Percentiles rank a stretch among this genome's conserved stretches.
These are phyloP conservation scores for Didymella pomorum DNA, from an alignment of 2,329 filamentous ascomycete genomes.

Conservation along the genomic window DNA sequence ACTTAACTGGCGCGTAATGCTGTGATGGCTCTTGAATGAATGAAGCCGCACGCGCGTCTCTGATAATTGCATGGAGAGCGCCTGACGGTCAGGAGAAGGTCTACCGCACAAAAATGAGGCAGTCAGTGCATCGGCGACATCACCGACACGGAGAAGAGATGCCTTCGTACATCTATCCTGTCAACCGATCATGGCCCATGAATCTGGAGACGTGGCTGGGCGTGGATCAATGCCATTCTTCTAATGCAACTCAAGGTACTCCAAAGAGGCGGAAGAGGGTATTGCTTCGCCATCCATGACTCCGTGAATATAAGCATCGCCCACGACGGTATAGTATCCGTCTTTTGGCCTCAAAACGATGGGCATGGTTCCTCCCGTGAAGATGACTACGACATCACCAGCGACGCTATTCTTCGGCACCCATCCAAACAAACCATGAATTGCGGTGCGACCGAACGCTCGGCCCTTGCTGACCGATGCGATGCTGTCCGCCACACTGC, in stretches of 20 bases:
- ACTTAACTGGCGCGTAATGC: too few species aligned
- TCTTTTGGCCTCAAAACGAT: constrained; percentile 3
- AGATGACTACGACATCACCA: background rate
- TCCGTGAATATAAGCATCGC: constrained; percentile 14
- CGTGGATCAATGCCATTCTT: background rate
- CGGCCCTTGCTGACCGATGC: constrained; percentile 12
- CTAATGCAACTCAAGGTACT: constrained; percentile 4
- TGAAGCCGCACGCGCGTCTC: too few species aligned
- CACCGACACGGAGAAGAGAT: too few species aligned
- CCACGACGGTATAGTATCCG: constrained; percentile 1
- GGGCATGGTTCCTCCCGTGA: constrained; percentile 8
- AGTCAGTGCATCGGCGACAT: too few species aligned
- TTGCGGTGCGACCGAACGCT: background rate
- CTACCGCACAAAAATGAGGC: too few species aligned
- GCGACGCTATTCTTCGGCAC: constrained; percentile 8
- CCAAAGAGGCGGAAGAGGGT: background rate
- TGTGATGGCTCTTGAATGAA: too few species aligned
- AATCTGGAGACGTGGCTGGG: too few species aligned
- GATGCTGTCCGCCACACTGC: constrained; percentile 7
- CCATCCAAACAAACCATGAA: constrained; percentile 7
- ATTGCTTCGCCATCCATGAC: constrained; percentile 17
- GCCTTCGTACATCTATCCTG: too few species aligned
- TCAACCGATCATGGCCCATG: too few species aligned
- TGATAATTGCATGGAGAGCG: too few species aligned
- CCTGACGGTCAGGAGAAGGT: too few species aligned